A percentile compares a stretch with the other conserved stretches of the same genome.
Conservation (phyloP, 768 basidiomycete species). For the Tylopilus vinaceipallidus region DNA sequence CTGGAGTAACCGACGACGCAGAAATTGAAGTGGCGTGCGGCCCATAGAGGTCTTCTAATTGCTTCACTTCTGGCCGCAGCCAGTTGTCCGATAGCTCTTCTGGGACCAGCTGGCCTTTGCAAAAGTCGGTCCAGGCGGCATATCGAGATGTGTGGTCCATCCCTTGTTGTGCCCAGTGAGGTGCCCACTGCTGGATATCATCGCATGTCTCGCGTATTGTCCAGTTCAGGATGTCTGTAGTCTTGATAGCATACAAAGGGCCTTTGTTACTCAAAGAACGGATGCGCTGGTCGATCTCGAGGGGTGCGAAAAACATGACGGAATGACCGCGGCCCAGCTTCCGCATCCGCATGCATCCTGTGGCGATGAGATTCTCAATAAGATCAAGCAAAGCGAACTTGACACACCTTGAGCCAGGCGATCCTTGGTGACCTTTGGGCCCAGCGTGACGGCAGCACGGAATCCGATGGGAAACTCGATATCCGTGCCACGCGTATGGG, state of each 20-base stretch:
- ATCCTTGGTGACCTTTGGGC: slow-evolving; percentile 38
- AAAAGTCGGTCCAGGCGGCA: slow-evolving; percentile 16
- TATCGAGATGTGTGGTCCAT: slow-evolving; percentile 18
- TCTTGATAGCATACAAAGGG: neutral
- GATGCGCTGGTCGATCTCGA: slow-evolving; percentile 39
- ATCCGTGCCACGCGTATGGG: slow-evolving; percentile 41
- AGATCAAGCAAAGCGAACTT: neutral
- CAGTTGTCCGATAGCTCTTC: slow-evolving; percentile 25
- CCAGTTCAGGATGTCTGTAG: slow-evolving; percentile 43
- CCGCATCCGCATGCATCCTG: slow-evolving; percentile 56
- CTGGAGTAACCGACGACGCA: neutral
- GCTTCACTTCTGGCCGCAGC: slow-evolving; percentile 41
- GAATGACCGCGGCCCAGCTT: slow-evolving; percentile 47
- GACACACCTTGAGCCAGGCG: slow-evolving; percentile 34
- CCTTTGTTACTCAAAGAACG: slow-evolving; percentile 23
- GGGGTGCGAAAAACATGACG: slow-evolving; percentile 46
- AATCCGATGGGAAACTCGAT: slow-evolving; percentile 34
- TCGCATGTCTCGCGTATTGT: slow-evolving; percentile 43
- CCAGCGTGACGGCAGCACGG: slow-evolving; percentile 39
- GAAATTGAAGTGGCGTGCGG: neutral
- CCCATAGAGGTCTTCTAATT: slow-evolving; percentile 36
- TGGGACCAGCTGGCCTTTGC: neutral
- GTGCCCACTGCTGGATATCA: slow-evolving; percentile 38
- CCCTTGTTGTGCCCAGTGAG: slow-evolving; percentile 44
- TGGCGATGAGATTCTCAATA: too few species aligned